These are phyloP conservation scores for Coniochaeta prunicola DNA, from an alignment of 2,329 filamentous ascomycete genomes.

Conservation along the genomic window DNA sequence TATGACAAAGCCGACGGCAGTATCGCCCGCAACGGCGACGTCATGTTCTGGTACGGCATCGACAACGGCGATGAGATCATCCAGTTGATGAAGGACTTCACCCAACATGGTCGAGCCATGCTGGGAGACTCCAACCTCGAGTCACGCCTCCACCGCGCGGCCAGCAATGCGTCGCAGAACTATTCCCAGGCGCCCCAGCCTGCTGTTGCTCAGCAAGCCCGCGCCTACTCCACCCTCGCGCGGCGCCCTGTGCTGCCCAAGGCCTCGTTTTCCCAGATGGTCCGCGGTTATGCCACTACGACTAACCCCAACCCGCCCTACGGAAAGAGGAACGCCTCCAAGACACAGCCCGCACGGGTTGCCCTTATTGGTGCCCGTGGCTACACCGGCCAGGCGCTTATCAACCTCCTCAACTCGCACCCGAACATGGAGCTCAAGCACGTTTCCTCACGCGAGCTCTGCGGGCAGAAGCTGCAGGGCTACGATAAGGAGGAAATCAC, in stretches of 20 bases:
- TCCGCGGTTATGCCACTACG: constrained; percentile 50
- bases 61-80: constrained; percentile 75
- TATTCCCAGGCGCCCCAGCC: constrained; percentile 9
- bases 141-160: constrained; percentile 72
- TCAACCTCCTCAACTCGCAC: constrained; percentile 80
- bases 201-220: constrained; percentile 46
- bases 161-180: constrained; percentile 43
- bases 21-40: constrained; percentile 75
- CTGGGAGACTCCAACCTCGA: constrained; percentile 86
- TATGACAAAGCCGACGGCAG: constrained; percentile 95
- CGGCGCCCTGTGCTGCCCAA: constrained; percentile 24
- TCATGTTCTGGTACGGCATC: constrained; percentile 94
- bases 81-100: constrained; percentile 78
- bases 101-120: constrained; percentile 75
- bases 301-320: constrained; percentile 88
- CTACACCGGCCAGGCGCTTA: constrained; percentile 87
- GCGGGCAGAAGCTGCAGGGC: constrained; percentile 77
- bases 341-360: constrained; percentile 68
- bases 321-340: constrained; percentile 81
- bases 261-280: constrained; percentile 10
- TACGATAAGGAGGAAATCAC: constrained; percentile 88
- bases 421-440: constrained; percentile 84
- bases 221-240: constrained; percentile 59
- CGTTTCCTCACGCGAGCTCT: constrained; percentile 89
- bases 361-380: constrained; percentile 87